A percentile compares a stretch with the other conserved stretches of the same genome.
Conservation (phyloP, 163 green algal genomes). For the Chlamydomonas reinhardtii region DNA sequence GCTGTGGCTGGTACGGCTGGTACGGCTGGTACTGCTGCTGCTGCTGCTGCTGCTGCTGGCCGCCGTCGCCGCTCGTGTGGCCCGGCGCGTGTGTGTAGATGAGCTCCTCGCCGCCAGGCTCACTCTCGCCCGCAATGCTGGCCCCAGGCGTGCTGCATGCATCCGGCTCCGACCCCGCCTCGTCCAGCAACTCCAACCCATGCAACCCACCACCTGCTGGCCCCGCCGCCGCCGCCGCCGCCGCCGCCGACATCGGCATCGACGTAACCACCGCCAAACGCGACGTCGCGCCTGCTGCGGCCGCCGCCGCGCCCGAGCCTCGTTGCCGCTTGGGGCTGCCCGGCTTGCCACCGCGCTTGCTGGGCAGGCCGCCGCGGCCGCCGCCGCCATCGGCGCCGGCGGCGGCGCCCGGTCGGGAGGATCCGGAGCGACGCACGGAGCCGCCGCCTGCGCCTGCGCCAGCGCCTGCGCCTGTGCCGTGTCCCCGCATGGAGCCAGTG, state of each 20-base stretch:
- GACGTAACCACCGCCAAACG: background rate
- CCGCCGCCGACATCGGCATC: too few species aligned
- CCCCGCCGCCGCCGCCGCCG: background rate
- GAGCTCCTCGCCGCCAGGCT: too few species aligned
- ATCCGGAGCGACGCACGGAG: background rate
- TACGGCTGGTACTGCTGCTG: background rate
- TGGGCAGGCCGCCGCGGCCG: too few species aligned
- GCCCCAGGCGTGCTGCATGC: background rate
- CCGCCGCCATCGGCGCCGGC: too few species aligned
- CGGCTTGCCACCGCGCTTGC: too few species aligned
- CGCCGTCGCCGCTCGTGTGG: background rate
- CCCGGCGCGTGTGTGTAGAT: too few species aligned
- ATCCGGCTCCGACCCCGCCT: background rate
- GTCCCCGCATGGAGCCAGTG: background rate
- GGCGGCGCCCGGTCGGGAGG: background rate
- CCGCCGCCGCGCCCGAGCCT: too few species aligned
- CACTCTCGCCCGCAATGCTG: too few species aligned
- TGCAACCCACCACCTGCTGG: background rate
- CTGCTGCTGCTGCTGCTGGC: background rate
- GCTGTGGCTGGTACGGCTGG: too few species aligned
- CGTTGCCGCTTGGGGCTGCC: too few species aligned
- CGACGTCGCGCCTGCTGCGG: too few species aligned
- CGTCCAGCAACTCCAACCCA: too few species aligned
- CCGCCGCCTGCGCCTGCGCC: background rate
- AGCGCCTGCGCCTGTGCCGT: background rate